Evolutionary conservation across 2,329 filamentous ascomycete genomes (phyloP).

Genomic region (Cercospora sp.): DNA sequence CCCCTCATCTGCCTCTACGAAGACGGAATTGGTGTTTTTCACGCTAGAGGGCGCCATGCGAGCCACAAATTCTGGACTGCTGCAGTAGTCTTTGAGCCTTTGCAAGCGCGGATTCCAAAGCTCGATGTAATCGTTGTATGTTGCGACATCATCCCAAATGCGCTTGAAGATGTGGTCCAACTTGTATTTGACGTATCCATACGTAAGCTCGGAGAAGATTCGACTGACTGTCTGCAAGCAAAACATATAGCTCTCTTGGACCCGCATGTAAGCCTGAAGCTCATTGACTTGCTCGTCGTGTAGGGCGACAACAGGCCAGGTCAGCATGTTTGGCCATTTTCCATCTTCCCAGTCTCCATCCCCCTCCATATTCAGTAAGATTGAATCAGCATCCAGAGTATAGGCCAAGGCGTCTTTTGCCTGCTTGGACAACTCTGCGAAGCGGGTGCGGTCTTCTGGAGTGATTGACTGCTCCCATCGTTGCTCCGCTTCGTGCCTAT

Average conservation of each 20-base stretch:
- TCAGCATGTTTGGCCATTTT: neutral
- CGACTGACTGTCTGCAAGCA: neutral
- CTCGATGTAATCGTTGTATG: neutral
- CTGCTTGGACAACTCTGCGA: neutral
- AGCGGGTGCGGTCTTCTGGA: neutral
- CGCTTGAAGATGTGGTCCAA: constrained; percentile 2
- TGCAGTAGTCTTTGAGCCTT: neutral
- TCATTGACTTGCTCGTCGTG: neutral
- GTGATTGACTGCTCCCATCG: neutral
- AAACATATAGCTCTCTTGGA: neutral
- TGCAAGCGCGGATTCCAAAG: neutral
- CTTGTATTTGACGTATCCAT: neutral
- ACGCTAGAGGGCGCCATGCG: neutral
- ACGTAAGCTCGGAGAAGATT: neutral
- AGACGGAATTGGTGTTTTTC: neutral
- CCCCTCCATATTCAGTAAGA: neutral
- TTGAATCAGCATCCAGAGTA: neutral
- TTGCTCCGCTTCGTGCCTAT: neutral
- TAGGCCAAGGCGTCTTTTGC: neutral
- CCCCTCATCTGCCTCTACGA: neutral
- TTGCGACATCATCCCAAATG: neutral
- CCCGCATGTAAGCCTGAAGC: neutral
- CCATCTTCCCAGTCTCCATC: neutral
- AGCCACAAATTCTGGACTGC: neutral
- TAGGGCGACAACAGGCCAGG: neutral